Evolutionary conservation across 2,329 filamentous ascomycete genomes (phyloP).

Genomic region (Geosmithia flava): DNA sequence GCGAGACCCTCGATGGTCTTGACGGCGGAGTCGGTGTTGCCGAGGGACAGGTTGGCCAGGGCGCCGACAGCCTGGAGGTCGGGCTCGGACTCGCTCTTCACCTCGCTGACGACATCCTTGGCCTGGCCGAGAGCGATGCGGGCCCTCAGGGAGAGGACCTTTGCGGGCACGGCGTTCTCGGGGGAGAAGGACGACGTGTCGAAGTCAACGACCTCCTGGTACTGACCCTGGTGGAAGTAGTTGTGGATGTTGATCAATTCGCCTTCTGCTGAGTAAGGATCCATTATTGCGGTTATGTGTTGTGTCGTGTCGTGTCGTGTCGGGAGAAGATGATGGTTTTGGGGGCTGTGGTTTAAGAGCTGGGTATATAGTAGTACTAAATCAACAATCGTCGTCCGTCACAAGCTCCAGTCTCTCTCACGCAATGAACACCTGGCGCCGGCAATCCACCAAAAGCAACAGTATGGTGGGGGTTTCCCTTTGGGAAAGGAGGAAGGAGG

Average conservation of each 20-base stretch:
- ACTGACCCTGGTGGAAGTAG: slow-evolving; percentile 70
- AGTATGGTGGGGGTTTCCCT: slow-evolving; percentile 13
- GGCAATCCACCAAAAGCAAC: slow-evolving; percentile 5
- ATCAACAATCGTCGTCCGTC: slow-evolving; percentile 1
- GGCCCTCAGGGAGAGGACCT: slow-evolving; percentile 68
- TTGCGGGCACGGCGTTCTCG: slow-evolving; percentile 65
- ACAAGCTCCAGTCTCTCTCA: slow-evolving; percentile 4
- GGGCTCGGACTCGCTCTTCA: slow-evolving; percentile 52
- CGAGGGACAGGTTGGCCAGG: slow-evolving; percentile 54
- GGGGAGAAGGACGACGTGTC: slow-evolving; percentile 67
- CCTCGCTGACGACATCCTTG: slow-evolving; percentile 57
- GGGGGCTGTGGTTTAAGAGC: not conserved
- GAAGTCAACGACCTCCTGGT: slow-evolving; percentile 75
- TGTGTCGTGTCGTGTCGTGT: not conserved
- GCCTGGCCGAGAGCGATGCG: slow-evolving; percentile 73
- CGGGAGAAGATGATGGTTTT: not conserved
- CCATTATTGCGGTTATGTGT: slow-evolving; percentile 33
- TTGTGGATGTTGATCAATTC: slow-evolving; percentile 62
- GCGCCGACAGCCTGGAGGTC: slow-evolving; percentile 68
- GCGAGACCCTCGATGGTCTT: slow-evolving; percentile 54
- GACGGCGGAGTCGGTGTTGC: slow-evolving; percentile 50
- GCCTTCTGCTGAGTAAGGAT: slow-evolving; percentile 59
- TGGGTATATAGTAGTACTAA: not conserved
- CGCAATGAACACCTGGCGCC: slow-evolving; percentile 16
- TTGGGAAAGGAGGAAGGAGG: slow-evolving; percentile 3